Percentiles rank a stretch among this genome's conserved stretches.
These are phyloP conservation scores for Microcera coccophila DNA, from an alignment of 2,329 filamentous ascomycete genomes.

Conservation along the genomic window DNA sequence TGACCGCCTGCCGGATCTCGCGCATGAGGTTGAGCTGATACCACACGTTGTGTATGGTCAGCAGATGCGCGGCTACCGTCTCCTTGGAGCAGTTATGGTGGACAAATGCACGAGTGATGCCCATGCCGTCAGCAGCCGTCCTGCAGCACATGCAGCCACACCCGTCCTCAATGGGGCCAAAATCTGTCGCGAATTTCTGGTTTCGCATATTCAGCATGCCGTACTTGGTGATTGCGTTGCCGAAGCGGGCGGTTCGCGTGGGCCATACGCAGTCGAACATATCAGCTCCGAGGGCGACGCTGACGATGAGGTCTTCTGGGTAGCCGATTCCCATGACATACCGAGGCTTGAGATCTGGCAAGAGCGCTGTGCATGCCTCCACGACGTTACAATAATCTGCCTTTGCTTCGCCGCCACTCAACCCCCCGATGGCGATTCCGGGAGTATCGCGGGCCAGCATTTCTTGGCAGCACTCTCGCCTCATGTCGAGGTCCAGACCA, in stretches of 20 bases:
- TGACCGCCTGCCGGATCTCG: conserved; percentile 67
- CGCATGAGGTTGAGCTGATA: conserved; percentile 86
- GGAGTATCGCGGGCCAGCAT: conserved; percentile 92
- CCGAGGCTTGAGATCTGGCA: conserved; percentile 89
- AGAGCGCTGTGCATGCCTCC: conserved; percentile 73
- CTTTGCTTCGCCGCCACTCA: conserved; percentile 94
- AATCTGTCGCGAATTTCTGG: conserved; percentile 71
- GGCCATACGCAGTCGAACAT: conserved; percentile 99
- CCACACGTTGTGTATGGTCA: conserved; percentile 95
- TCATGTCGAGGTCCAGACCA: conserved; percentile 82
- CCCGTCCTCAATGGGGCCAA: conserved; percentile 74
- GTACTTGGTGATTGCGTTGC: conserved; percentile 79
- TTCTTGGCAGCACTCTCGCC: conserved; percentile 73
- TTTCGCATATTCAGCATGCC: conserved; percentile 85
- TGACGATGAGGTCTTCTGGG: conserved; percentile 91
- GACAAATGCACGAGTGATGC: conserved; percentile 82
- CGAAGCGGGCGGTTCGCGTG: conserved; percentile 90
- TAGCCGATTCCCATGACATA: conserved; percentile 99
- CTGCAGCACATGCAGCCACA: conserved; percentile 80
- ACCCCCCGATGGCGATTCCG: conserved; percentile 90
- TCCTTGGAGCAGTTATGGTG: conserved; percentile 92
- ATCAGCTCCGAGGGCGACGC: conserved; percentile 88
- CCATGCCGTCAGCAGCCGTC: conserved; percentile 63
- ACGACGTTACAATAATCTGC: conserved; percentile 89
- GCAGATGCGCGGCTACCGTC: conserved; percentile 77